Conservation (phyloP, 805 yeast genomes). For the Zygosaccharomyces siamensis region DNA sequence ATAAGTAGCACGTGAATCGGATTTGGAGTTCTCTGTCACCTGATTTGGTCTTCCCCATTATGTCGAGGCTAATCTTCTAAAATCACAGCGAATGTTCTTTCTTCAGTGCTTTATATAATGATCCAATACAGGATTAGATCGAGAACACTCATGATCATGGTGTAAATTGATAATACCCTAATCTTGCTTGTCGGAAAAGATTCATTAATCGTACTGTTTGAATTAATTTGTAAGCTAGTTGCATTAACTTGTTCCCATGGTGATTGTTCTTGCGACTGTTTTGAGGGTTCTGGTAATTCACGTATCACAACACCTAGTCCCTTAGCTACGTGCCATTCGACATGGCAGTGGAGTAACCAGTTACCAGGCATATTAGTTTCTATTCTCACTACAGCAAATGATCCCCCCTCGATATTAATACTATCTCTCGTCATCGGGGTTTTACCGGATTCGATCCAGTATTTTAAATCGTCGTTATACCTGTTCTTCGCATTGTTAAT, state of each 20-base stretch:
- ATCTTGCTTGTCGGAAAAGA: slow-evolving; percentile 2
- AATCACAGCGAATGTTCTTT: no score
- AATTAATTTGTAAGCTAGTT: not conserved
- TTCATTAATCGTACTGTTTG: not conserved
- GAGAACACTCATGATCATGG: slow-evolving; percentile 17
- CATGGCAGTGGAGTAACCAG: slow-evolving; percentile 79
- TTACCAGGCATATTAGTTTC: slow-evolving; percentile 66
- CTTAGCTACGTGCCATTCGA: slow-evolving; percentile 66
- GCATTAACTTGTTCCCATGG: not conserved
- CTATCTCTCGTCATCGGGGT: slow-evolving; percentile 59
- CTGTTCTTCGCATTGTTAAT: slow-evolving; percentile 41
- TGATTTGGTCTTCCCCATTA: no score
- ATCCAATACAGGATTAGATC: slow-evolving; percentile 16
- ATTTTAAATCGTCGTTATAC: slow-evolving; percentile 19
- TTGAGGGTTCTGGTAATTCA: not conserved
- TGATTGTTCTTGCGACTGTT: not conserved
- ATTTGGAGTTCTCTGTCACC: no score
- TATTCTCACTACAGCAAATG: slow-evolving; percentile 54
- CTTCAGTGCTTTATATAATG: slow-evolving; percentile 3
- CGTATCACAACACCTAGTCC: slow-evolving; percentile 49
- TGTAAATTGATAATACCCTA: slow-evolving; percentile 20
- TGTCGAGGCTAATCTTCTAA: no score
- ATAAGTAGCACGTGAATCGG: not conserved
- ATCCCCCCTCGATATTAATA: slow-evolving; percentile 53
- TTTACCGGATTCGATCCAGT: slow-evolving; percentile 33